phyloP scores from a whole-genome alignment of 345 rosid genomes.

The Carallia pectinifolia region DNA sequence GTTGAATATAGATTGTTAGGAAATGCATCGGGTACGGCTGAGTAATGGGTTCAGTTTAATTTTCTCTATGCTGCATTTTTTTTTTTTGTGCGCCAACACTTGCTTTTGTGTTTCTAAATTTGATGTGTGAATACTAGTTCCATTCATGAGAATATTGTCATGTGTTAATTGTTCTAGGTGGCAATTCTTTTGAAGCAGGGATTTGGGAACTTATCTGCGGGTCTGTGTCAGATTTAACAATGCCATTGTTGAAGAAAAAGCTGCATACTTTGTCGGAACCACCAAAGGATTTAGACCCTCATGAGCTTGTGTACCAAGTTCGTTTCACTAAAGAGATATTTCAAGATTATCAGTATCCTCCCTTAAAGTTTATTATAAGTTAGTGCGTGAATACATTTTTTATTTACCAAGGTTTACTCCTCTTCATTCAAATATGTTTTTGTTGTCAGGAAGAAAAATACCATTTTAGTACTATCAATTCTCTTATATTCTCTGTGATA shows the following conservation, averaged over 20 bases:
- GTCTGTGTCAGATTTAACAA: slow-evolving; percentile 28
- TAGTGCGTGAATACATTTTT: background rate
- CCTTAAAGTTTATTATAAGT: slow-evolving; percentile 9
- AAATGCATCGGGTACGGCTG: no score
- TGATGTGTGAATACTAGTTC: no score
- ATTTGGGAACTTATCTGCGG: background rate
- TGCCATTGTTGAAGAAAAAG: slow-evolving; percentile 84
- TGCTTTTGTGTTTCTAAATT: no score
- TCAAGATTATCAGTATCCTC: slow-evolving; percentile 83
- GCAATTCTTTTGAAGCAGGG: background rate
- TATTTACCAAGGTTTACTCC: background rate
- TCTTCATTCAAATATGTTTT: background rate
- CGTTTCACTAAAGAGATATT: slow-evolving; percentile 93
- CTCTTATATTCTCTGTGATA: no score
- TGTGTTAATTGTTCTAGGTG: background rate
- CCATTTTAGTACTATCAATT: background rate
- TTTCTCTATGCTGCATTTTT: no score
- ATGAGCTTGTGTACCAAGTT: slow-evolving; percentile 78
- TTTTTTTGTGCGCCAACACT: no score
- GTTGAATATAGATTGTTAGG: no score
- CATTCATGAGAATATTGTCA: no score
- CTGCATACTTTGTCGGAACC: slow-evolving; percentile 56
- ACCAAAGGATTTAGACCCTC: slow-evolving; percentile 68
- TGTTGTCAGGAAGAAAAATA: background rate
- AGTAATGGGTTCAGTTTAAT: no score